phyloP scores from a whole-genome alignment of 1,284 basidiomycete species.

The Cystobasidium pallidum region DNA sequence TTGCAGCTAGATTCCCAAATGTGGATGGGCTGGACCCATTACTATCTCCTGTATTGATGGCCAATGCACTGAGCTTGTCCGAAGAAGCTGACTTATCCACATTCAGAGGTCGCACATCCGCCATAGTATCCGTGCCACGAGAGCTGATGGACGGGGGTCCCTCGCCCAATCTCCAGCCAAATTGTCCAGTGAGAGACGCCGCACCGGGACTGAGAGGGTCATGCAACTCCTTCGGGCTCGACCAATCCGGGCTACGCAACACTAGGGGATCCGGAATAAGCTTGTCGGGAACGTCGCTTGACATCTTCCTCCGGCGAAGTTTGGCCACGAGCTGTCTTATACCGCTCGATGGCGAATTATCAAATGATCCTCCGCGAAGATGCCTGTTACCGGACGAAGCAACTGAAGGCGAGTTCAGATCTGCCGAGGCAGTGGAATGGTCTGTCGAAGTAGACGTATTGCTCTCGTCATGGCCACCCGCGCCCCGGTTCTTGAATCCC shows the following conservation, averaged over 20 bases:
- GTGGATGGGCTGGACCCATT: background rate
- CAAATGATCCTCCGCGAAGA: background rate
- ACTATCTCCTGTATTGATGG: constrained; percentile 12
- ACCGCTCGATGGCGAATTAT: constrained; percentile 7
- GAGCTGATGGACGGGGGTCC: constrained; percentile 19
- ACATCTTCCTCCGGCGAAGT: constrained; percentile 26
- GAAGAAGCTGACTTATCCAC: constrained; percentile 10
- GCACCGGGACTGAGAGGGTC: background rate
- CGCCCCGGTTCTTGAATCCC: constrained; percentile 25
- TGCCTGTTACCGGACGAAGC: background rate
- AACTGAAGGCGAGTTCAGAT: background rate
- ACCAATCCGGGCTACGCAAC: constrained; percentile 15
- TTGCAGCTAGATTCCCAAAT: background rate
- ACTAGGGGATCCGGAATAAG: constrained; percentile 25
- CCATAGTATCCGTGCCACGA: constrained; percentile 7
- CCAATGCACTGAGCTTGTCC: background rate
- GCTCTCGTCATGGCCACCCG: background rate
- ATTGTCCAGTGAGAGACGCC: background rate
- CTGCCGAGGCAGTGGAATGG: constrained; percentile 5
- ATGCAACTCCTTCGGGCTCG: constrained; percentile 19
- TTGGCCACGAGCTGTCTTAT: constrained; percentile 34
- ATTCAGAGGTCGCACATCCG: constrained; percentile 16
- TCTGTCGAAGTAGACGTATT: constrained; percentile 7
- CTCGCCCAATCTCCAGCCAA: background rate
- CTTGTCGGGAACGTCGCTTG: constrained; percentile 16